Percentiles rank a stretch among this genome's conserved stretches.
Conservation (phyloP, 768 basidiomycete species). For the Calocera viscosa region DNA sequence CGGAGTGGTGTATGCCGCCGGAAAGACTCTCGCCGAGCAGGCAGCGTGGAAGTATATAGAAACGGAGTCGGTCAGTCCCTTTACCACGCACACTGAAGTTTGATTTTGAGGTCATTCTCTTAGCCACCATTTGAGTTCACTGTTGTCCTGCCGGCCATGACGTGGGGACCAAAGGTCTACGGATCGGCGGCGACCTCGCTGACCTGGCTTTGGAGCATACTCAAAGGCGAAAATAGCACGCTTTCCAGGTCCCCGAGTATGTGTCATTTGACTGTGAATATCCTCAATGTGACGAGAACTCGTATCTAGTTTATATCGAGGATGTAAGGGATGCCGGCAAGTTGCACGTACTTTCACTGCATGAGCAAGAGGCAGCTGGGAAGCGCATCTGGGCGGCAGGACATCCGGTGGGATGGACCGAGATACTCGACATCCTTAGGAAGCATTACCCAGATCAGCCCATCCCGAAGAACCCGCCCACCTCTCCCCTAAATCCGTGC, state of each 20-base stretch:
- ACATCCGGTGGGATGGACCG: not conserved
- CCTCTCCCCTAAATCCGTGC: not conserved
- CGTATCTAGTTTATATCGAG: not conserved
- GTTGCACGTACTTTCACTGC: not conserved
- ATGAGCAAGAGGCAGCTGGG: not conserved
- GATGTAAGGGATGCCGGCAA: not conserved
- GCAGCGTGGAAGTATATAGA: not conserved
- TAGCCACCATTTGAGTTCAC: not conserved
- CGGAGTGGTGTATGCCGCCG: not conserved
- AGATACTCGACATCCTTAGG: not conserved
- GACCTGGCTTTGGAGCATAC: not conserved
- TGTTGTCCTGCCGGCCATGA: not conserved
- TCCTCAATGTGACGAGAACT: not conserved
- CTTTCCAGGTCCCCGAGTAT: not conserved
- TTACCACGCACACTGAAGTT: not conserved
- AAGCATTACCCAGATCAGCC: not conserved
- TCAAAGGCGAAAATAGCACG: not conserved
- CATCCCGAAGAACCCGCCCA: not conserved
- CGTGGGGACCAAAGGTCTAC: not conserved
- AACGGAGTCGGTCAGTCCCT: not conserved
- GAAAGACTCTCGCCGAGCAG: not conserved
- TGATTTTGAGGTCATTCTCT: not conserved
- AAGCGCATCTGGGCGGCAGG: not conserved
- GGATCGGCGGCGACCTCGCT: not conserved
- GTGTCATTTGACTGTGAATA: not conserved